Percentiles rank a stretch among this genome's conserved stretches.
Evolutionary conservation across 371 early-diverging fungal genomes (phyloP).

Genomic region (Cokeromyces recurvatus): DNA sequence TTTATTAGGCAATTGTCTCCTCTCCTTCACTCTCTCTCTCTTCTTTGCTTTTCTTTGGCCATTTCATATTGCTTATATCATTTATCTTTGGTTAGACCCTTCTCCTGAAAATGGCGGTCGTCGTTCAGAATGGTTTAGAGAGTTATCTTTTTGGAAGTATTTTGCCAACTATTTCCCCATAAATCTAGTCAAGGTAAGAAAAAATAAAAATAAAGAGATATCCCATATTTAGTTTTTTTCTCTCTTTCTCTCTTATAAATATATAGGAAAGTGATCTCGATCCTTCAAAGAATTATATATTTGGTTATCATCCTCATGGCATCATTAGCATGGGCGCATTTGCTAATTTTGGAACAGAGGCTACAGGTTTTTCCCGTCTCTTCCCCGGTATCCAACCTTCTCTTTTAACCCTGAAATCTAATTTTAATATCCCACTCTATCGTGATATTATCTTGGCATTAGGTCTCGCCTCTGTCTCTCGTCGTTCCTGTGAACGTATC

Average conservation of each 20-base stretch:
- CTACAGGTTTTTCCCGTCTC: slow-evolving; percentile 49
- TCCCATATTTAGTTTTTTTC: not conserved
- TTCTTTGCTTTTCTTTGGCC: slow-evolving; percentile 49
- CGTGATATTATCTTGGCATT: slow-evolving; percentile 64
- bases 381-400: slow-evolving; percentile 61
- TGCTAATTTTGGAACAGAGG: slow-evolving; percentile 71
- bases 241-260: not conserved
- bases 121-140: slow-evolving; percentile 48
- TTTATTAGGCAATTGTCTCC: slow-evolving; percentile 51
- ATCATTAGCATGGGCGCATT: slow-evolving; percentile 77
- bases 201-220: no score
- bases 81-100: slow-evolving; percentile 45
- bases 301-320: slow-evolving; percentile 79
- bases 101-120: slow-evolving; percentile 66
- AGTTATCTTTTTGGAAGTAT: slow-evolving; percentile 53
- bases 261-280: slow-evolving; percentile 67
- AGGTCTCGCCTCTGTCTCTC: slow-evolving; percentile 71
- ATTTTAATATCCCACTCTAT: slow-evolving; percentile 64
- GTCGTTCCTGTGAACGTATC: slow-evolving; percentile 63
- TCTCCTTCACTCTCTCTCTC: slow-evolving; percentile 38
- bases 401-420: slow-evolving; percentile 50
- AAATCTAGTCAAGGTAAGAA: slow-evolving; percentile 60
- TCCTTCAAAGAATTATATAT: slow-evolving; percentile 65
- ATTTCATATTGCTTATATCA: slow-evolving; percentile 56
- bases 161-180: slow-evolving; percentile 77